Evolutionary conservation across 495 filamentous ascomycete genomes (phyloP), one percentile per base, ranked within the genome.

Genomic region (Daldinia decipiens): DNA sequence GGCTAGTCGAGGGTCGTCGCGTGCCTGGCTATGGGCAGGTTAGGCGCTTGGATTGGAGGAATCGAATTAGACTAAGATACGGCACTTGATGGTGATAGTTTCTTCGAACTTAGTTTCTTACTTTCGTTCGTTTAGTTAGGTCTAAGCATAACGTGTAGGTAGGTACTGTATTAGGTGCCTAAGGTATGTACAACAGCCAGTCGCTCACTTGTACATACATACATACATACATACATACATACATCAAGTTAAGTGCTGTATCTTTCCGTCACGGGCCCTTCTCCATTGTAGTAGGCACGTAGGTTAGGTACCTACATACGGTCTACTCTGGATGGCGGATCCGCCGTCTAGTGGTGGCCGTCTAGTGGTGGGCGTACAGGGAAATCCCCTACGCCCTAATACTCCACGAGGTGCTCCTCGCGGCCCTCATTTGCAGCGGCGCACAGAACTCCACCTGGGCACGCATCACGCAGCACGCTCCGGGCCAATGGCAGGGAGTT

Each of bases 361-460:
- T n/a, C n/a, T n/a, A n/a, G n/a, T n/a, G n/a, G n/a, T n/a, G 13
- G 27, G 13, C 26, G 29, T 39, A 47, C 54, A 60, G 55, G 67
- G 60, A 24, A 13, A 54, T 47, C 27, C 45, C 47, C 31, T 39
- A 29, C 54, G 36, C 21, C 27, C 19, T 62, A 58, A 52, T 47
- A 53, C 53, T 40, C 68, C 58, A 39, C 62, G 43, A 58, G 67
- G 51, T 15, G 17, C 13, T 32, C 52, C 27, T 60, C 13, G n/a
- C 43, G n/a, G 12, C 54, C 45, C 40, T 63, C 34, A 64, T 70
- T 64, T 54, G 43, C 24, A 21, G 47, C 31, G 32, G 31, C 17
- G 53, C 39, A 59, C 29, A 31, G 9, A 36, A 55, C 50, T 62
- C 65, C 65, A 62, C 29, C 15, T 45, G 50, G 12, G 27, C 26